Evolutionary conservation across 2,329 filamentous ascomycete species (phyloP), one percentile per base, ranked within the genome.

Genomic region (Drechmeria coniospora): DNA sequence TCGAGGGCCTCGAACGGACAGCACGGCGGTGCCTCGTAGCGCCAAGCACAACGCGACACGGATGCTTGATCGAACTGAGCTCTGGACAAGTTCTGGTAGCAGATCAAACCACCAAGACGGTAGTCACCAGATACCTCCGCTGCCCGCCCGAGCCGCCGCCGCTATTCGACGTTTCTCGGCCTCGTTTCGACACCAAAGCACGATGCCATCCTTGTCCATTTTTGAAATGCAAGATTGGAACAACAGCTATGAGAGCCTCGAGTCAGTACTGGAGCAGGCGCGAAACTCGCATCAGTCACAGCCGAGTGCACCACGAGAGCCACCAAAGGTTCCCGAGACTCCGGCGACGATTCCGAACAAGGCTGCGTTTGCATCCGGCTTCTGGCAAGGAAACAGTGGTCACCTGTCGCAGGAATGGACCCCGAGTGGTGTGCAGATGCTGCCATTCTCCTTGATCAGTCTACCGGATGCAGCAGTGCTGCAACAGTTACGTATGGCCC

Each of bases 381-480:
- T 9, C 10, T 11, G n/a, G n/a, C n/a, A n/a, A n/a, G n/a, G 24
- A 6, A 16, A 15, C 16, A 22, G 15, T 15, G 26, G 15, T 16
- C 19, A 19, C 15, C 32, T 41, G 10, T 34, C 38, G 13, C 41
- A 44, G 6, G 40, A n/a, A n/a, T n/a, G n/a, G n/a, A n/a, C n/a
- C n/a, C n/a, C n/a, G n/a, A n/a, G n/a, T n/a, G n/a, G n/a, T n/a
- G n/a, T n/a, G n/a, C n/a, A n/a, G n/a, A n/a, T n/a, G 2, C 40
- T 56, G 2, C 51, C 45, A 1, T 56, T 56, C 20, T 43, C 45
- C 8, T 41, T 57, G 9, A 48, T 57, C 25, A 53, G 52, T 28
- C 38, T 57, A 11, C 45, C 47, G 1, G 52, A 55, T 20, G 53
- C 53, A 10, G 50, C 51, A 2, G 43, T 42, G 33, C 16, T 49